phyloP scores from a whole-genome alignment of 1,284 basidiomycete genomes.

The Meripilus lineatus region DNA sequence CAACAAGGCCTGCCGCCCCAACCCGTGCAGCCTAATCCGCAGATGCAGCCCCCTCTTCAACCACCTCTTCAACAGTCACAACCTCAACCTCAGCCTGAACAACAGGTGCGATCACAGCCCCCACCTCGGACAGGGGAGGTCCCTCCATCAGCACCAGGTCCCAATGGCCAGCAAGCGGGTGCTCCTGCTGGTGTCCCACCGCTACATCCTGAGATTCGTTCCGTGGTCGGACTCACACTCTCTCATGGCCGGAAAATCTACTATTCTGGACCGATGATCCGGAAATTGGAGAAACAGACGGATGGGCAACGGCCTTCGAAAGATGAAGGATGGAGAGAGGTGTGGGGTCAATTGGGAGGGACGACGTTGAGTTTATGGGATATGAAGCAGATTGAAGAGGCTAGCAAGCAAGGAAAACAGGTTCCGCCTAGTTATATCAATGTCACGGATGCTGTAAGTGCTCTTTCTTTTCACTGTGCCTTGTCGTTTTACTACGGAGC shows the following conservation, averaged over 20 bases:
- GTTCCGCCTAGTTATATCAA: constrained; percentile 86
- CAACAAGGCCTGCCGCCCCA: no score
- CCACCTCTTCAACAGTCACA: constrained; percentile 15
- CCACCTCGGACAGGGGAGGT: constrained; percentile 8
- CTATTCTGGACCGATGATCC: constrained; percentile 75
- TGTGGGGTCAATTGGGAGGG: constrained; percentile 92
- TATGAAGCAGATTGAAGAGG: constrained; percentile 79
- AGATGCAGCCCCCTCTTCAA: constrained; percentile 1
- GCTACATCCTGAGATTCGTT: constrained; percentile 76
- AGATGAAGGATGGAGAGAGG: constrained; percentile 86
- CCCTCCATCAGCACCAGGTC: no score
- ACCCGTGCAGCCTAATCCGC: no score
- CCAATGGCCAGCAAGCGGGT: constrained; percentile 13
- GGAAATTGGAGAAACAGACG: constrained; percentile 66
- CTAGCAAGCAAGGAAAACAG: constrained; percentile 73
- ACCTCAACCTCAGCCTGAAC: constrained; percentile 14
- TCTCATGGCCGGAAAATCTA: constrained; percentile 77
- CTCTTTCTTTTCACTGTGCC: neutral
- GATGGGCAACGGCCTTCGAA: constrained; percentile 70
- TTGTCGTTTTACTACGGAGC: neutral
- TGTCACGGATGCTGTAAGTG: constrained; percentile 77
- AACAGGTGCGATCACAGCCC: neutral
- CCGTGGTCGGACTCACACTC: constrained; percentile 61
- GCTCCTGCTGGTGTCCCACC: constrained; percentile 25
- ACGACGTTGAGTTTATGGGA: constrained; percentile 92